Evolutionary conservation across 495 filamentous ascomycete species (phyloP), one percentile per base, ranked within the genome.

Genomic region (Penicillium chermesinum): DNA sequence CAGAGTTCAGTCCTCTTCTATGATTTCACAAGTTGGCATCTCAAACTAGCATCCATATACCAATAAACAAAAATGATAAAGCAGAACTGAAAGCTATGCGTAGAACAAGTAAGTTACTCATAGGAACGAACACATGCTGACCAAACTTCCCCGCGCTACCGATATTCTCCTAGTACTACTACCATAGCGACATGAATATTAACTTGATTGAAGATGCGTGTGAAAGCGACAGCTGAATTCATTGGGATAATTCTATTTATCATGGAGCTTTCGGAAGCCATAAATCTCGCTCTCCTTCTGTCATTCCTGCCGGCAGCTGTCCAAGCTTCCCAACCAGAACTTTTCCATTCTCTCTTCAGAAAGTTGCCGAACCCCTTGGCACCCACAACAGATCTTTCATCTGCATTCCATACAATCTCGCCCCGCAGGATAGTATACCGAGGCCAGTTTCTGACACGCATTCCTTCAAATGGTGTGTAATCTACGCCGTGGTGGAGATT

Each of bases 401-500:
- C 75, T 10, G 70, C 72, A 9, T 48, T 40, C 75, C 77, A 85
- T 3, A 82, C 71, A 6, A 82, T 69, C 48, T 76, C 59, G 1
- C 80, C 80, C n/a, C 80, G 65, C n/a, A 85, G 51, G 7, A 83
- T 63, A 6, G 79, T 83, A 51, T 76, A 82, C 18, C 80, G 65
- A 16, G 79, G 80, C 80, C 80, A 85, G 36, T 82, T 77, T 19
- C 36, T n/a, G 7, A 48, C 45, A 2, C n/a, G 16, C 37, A 48
- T 48, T 0, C 46, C 46, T 42, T 49, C 46, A 25, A 42, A 49
- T 1, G 46, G 46, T 12, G 46, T 42, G 17, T 48, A 48, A 21
- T 48, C 45, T 10, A 48, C 45, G 33, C 33, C 37, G 38, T 48
- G 45, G 10, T 48, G 45, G 20, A 48, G 22, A 33, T 34, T 33